phyloP scores from a whole-genome alignment of 495 filamentous ascomycete species.

The Neurospora sublineolata region DNA sequence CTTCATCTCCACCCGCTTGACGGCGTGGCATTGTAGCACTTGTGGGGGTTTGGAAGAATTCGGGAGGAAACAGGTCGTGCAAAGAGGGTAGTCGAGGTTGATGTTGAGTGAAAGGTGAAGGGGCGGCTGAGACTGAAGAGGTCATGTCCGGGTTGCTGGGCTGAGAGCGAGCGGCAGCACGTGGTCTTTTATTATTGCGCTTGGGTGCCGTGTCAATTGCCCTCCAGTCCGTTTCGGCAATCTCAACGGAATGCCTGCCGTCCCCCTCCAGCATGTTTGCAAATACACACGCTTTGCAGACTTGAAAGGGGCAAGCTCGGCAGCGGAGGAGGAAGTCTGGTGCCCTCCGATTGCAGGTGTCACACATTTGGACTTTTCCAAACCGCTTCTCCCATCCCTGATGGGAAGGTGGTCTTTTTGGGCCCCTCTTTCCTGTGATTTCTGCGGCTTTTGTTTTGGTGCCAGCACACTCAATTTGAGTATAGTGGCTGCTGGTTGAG shows the following conservation, averaged over 20 bases:
- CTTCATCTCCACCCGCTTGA: background rate
- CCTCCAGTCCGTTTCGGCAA: constrained; percentile 4
- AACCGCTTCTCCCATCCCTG: background rate
- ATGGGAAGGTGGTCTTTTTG: background rate
- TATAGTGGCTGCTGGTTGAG: background rate
- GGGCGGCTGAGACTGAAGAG: background rate
- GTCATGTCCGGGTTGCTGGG: background rate
- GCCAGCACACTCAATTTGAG: background rate
- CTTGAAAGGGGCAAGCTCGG: constrained; percentile 3
- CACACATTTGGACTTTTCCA: constrained; percentile 17
- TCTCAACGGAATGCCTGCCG: constrained; percentile 8
- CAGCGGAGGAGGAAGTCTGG: constrained; percentile 7
- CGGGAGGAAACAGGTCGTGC: background rate
- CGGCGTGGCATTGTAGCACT: background rate
- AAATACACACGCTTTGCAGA: constrained; percentile 11
- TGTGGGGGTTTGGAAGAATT: background rate
- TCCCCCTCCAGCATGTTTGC: constrained; percentile 1
- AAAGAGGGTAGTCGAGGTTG: background rate
- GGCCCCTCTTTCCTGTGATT: background rate
- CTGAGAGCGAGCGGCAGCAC: background rate
- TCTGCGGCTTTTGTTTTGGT: background rate
- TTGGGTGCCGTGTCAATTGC: background rate
- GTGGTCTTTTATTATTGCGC: background rate
- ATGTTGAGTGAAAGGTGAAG: background rate
- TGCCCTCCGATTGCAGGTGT: constrained; percentile 12